Conservation (phyloP, 169 alveolate genomes). For the Plasmodium berghei region DNA sequence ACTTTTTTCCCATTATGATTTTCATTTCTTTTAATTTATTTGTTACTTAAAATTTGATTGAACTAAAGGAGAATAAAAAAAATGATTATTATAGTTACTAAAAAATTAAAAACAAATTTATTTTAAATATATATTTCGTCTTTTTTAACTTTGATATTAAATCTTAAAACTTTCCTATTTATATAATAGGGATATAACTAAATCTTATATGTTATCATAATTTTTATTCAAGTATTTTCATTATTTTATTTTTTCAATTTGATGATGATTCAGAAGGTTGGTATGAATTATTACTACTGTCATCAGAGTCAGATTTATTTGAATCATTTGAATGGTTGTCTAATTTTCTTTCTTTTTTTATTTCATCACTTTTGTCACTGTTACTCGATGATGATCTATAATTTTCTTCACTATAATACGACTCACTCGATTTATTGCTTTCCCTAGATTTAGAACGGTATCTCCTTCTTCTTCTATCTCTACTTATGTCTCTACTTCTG, state of each 20-base stretch:
- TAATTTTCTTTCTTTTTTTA: background rate
- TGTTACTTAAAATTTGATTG: slow-evolving; percentile 5
- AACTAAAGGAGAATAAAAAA: slow-evolving; percentile 23
- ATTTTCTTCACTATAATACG: slow-evolving; percentile 4
- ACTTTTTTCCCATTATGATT: slow-evolving; percentile 43
- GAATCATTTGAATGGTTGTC: background rate
- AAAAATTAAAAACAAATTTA: background rate
- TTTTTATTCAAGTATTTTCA: background rate
- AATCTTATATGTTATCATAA: no score
- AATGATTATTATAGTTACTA: background rate
- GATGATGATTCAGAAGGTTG: slow-evolving; percentile 13
- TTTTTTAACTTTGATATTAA: background rate
- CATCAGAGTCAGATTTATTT: slow-evolving; percentile 17
- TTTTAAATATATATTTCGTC: slow-evolving; percentile 12
- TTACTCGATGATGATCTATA: slow-evolving; percentile 6
- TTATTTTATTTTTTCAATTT: slow-evolving; percentile 3
- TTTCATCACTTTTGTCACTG: slow-evolving; percentile 5
- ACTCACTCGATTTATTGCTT: slow-evolving; percentile 17
- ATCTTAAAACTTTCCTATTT: slow-evolving; percentile 17
- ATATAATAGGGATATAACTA: no score
- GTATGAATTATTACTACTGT: slow-evolving; percentile 3
- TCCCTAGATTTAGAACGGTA: background rate
- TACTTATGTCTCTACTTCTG: background rate
- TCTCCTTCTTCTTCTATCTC: background rate
- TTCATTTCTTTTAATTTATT: slow-evolving; percentile 49